Evolutionary conservation across 345 rosid species (phyloP).

Genomic region (Gossypioides kirkii): DNA sequence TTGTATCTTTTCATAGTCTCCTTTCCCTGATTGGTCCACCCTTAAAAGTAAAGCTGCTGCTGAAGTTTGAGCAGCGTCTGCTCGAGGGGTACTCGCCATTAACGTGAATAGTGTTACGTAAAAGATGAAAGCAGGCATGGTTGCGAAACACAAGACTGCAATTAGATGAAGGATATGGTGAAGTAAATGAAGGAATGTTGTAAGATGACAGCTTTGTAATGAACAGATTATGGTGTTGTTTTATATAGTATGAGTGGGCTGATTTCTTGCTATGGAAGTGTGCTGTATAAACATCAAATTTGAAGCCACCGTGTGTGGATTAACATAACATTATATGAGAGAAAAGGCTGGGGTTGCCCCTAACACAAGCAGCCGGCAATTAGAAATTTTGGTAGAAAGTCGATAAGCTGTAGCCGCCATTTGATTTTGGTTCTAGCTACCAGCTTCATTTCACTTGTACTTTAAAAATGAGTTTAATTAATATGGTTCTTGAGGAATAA

Average conservation of each 20-base stretch:
- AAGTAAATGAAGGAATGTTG: conserved; percentile 2
- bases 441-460: not conserved
- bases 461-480: not conserved
- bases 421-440: too few relatives aligned
- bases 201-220: not conserved
- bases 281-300: not conserved
- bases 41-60: conserved; percentile 44
- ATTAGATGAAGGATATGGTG: not conserved
- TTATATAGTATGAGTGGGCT: not conserved
- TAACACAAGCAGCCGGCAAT: not conserved
- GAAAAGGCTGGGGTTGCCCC: conserved; percentile 14
- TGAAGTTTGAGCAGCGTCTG: conserved; percentile 20
- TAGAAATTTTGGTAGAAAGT: not conserved
- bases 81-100: not conserved
- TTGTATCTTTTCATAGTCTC: conserved; percentile 56
- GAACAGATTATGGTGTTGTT: not conserved
- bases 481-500: not conserved
- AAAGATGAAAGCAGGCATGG: not conserved
- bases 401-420: too few relatives aligned
- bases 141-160: not conserved
- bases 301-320: conserved; percentile 1
- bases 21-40: conserved; percentile 65
- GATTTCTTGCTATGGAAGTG: conserved; percentile 14
- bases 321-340: conserved; percentile 10
- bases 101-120: not conserved